Base-by-base conservation (phyloP, 2,329 filamentous ascomycete genomes). In the Cercospora berteroae region DNA sequence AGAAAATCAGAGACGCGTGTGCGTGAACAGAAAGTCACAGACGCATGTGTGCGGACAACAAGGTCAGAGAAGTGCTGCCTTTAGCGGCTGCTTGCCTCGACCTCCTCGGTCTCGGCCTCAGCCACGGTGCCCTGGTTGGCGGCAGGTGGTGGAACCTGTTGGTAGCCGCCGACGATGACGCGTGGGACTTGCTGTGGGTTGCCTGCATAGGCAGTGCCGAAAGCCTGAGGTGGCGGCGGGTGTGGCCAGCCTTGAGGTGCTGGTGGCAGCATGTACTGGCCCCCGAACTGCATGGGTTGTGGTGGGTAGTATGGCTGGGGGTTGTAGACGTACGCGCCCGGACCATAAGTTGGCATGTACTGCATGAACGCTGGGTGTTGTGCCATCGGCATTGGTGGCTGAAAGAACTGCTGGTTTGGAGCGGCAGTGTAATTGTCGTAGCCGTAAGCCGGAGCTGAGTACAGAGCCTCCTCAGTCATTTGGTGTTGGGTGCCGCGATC, bases 401-500 rank as follows among this genome's bases (percentile, higher is more conserved):
- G 44, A n/a, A 13, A 8, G 44, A 13, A 50, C 20, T 50, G 52
- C 23, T 31, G 52, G 36, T 29, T 60, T 44, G 61, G 62, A 20
- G 55, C 61, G 48, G 48, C 44, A 50, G 57, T 39, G 55, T 66
- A 64, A 31, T 66, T 63, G 36, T 50, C 29, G 55, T 67, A 59
- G 29, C 44, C 56, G 31, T 62, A 58, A 29, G 55, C 31, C 36
- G 36, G 56, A 64, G 67, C 5, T 63, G 56, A 29, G 64, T 59
- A 64, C 59, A 69, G 29, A 25, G 68, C 69, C 25, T 80, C 78
- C 33, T 79, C 76, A 4, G 70, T 66, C 23, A 75, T 68, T 69
- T 77, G 74, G 9, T 70, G 66, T 48, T 79, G 86, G 29, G 91
- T 95, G 29, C 93, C 93, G 69, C 92, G 90, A 74, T 96, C 93